A percentile compares a stretch with the other conserved stretches of the same genome.
Evolutionary conservation across 805 yeast genomes (phyloP).

Genomic region (Ogataea glucozyma): DNA sequence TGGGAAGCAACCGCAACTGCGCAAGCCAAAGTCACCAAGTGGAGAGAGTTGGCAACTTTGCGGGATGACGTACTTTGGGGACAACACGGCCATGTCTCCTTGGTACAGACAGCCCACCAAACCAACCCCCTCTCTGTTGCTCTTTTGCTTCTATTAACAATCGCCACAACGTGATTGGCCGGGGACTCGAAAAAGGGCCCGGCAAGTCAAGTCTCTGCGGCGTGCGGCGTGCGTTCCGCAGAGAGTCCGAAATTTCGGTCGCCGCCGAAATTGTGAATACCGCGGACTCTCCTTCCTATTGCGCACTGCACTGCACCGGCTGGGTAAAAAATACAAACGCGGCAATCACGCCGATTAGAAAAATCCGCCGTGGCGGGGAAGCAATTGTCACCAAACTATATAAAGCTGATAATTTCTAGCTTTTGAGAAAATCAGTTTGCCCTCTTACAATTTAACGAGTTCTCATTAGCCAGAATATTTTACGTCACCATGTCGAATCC

Average conservation of each 20-base stretch:
- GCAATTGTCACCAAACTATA: slow-evolving; percentile 2
- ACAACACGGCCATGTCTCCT: too few species aligned
- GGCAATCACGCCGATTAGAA: slow-evolving; percentile 3
- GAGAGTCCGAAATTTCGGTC: too few species aligned
- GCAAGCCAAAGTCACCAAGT: too few species aligned
- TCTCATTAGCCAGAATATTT: slow-evolving; percentile 4
- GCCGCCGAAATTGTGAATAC: too few species aligned
- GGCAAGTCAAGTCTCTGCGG: too few species aligned
- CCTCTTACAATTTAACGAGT: background rate
- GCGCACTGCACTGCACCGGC: background rate
- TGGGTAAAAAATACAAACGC: slow-evolving; percentile 6
- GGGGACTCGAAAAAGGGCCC: background rate
- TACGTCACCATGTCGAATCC: slow-evolving; percentile 37
- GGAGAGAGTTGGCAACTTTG: too few species aligned
- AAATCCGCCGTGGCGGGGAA: slow-evolving; percentile 8
- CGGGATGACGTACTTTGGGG: too few species aligned
- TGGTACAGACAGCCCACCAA: too few species aligned
- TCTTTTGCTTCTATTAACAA: background rate
- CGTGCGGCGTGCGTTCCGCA: too few species aligned
- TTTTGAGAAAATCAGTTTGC: too few species aligned
- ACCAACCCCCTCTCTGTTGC: too few species aligned
- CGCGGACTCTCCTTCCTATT: slow-evolving; percentile 9
- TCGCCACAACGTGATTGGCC: background rate
- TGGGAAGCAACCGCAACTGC: slow-evolving; percentile 1
- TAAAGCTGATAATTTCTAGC: background rate